Evolutionary conservation across 2,329 filamentous ascomycete species (phyloP).

Genomic region (Monilinia fructigena): DNA sequence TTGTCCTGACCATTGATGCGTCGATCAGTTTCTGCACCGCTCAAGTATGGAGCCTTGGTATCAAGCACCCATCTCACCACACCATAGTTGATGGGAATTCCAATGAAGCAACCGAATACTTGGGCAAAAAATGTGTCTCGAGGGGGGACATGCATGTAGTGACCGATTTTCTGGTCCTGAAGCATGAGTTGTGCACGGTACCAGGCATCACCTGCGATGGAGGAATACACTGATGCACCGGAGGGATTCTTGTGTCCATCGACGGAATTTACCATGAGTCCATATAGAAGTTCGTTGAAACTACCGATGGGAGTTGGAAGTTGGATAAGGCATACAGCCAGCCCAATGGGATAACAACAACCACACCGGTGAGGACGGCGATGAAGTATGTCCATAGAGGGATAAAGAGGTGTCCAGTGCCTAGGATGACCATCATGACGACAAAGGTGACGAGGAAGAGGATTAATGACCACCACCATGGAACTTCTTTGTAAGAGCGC

Average conservation of each 20-base stretch:
- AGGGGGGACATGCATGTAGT: conserved; percentile 62
- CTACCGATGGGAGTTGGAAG: conserved; percentile 53
- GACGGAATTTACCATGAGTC: conserved; percentile 56
- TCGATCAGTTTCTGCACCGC: conserved; percentile 50
- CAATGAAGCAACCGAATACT: conserved; percentile 57
- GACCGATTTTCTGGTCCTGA: conserved; percentile 63
- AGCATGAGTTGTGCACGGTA: conserved; percentile 57
- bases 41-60: conserved; percentile 55
- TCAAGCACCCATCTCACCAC: conserved; percentile 60
- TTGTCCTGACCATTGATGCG: conserved; percentile 62
- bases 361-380: conserved; percentile 53
- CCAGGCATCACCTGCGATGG: conserved; percentile 62
- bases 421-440: conserved; percentile 52
- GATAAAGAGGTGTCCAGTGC: conserved; percentile 54
- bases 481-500: conserved; percentile 57
- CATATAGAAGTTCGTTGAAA: conserved; percentile 60
- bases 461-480: conserved; percentile 55
- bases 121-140: conserved; percentile 60
- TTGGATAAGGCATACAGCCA: conserved; percentile 62
- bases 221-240: conserved; percentile 57
- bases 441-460: conserved; percentile 52
- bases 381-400: conserved; percentile 61
- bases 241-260: conserved; percentile 54
- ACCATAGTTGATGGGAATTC: conserved; percentile 60
- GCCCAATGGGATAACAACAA: conserved; percentile 56